These are phyloP conservation scores for Boletus reticulatus DNA, from an alignment of 768 basidiomycete species.

Conservation along the genomic window DNA sequence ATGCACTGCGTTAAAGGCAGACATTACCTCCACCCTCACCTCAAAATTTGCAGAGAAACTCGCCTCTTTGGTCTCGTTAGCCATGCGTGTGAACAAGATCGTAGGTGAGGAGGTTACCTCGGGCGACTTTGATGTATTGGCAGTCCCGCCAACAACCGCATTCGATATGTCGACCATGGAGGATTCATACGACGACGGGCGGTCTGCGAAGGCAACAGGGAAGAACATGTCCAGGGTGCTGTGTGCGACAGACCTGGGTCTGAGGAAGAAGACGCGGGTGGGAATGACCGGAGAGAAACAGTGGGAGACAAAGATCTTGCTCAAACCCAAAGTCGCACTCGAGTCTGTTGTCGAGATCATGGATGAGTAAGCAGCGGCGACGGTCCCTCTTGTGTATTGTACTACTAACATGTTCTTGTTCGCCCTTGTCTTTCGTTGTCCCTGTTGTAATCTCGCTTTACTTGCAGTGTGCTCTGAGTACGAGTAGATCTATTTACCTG, in stretches of 20 bases:
- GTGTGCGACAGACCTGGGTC: slow-evolving; percentile 38
- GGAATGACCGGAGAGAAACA: slow-evolving; percentile 25
- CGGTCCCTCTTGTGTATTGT: not conserved
- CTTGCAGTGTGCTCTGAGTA: no score
- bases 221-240: slow-evolving; percentile 22
- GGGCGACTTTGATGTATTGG: slow-evolving; percentile 31
- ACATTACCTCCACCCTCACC: slow-evolving; percentile 39
- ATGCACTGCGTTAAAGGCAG: slow-evolving; percentile 18
- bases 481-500: no score
- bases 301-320: slow-evolving; percentile 33
- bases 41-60: slow-evolving; percentile 45
- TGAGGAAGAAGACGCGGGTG: slow-evolving; percentile 30
- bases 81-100: slow-evolving; percentile 46
- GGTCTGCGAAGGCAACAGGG: slow-evolving; percentile 3
- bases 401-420: not conserved
- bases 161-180: slow-evolving; percentile 31
- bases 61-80: slow-evolving; percentile 40
- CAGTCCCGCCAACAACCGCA: slow-evolving; percentile 20
- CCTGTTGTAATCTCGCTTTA: no score
- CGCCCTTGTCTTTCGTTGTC: no score
- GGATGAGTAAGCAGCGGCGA: slow-evolving; percentile 24
- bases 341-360: slow-evolving; percentile 36
- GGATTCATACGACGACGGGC: slow-evolving; percentile 32
- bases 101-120: slow-evolving; percentile 31
- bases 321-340: slow-evolving; percentile 39